Percentiles rank a stretch among this genome's conserved stretches.
Evolutionary conservation across 2,329 filamentous ascomycete species (phyloP).

Genomic region (Penicillium sp.): DNA sequence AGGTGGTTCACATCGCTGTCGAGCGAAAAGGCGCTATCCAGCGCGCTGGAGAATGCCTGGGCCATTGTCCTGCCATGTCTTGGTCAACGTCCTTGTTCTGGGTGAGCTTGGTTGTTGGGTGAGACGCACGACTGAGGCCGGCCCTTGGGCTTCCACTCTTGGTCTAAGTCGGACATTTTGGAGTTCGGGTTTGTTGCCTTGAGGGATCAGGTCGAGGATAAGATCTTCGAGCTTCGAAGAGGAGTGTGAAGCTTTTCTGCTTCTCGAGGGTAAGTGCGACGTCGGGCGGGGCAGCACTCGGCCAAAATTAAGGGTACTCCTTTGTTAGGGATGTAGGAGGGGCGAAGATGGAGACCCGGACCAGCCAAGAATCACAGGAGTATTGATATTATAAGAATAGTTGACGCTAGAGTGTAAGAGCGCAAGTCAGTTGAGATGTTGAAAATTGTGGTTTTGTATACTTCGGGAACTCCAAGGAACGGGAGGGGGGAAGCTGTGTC

Average conservation of each 20-base stretch:
- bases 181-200: background rate
- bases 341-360: constrained; percentile 23
- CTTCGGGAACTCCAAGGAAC: constrained; percentile 6
- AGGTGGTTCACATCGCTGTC: constrained; percentile 75
- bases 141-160: constrained; percentile 76
- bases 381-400: background rate
- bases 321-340: constrained; percentile 1
- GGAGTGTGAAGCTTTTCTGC: background rate
- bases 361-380: constrained; percentile 23
- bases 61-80: constrained; percentile 70
- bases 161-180: constrained; percentile 63
- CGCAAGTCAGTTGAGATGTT: background rate
- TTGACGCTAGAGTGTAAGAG: background rate
- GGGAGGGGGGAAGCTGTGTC: constrained; percentile 2
- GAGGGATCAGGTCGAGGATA: background rate
- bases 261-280: constrained; percentile 9
- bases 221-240: background rate
- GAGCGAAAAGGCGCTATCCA: constrained; percentile 87
- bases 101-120: background rate
- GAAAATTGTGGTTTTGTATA: background rate
- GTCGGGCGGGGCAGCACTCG: constrained; percentile 9
- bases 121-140: constrained; percentile 79
- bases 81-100: constrained; percentile 22
- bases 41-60: constrained; percentile 78
- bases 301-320: constrained; percentile 10